Evolutionary conservation across 176 grass and related monocot species (phyloP), one percentile per base, ranked within the genome.

Genomic region (Ensete glaucum): DNA sequence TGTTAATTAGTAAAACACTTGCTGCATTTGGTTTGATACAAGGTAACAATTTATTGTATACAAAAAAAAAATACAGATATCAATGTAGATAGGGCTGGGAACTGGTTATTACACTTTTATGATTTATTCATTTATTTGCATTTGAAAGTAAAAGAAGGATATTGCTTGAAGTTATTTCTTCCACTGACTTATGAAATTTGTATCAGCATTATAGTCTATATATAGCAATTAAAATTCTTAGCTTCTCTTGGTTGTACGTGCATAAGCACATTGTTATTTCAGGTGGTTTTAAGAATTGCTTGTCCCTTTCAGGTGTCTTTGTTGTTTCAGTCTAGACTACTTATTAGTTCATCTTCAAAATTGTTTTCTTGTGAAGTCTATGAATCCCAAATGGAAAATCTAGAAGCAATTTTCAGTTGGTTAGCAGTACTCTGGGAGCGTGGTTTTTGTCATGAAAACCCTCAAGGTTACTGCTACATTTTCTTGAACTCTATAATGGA

Each of bases 401-500:
- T 79, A 62, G 82, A 88, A 78, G 82, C 79, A 71, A 81, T 86
- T 76, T 97, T 97, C 29, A 80, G 83, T 58, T 97, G 90, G 93
- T 82, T 97, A 84, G 49, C 85, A 73, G 87, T 92, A 84, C 80
- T 97, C 22, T 97, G 90, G 93, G 89, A 97, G 77, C 87, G 90
- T 76, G 93, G 93, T 17, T 90, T 97, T 83, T 85, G 64, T 85
- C 93, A 97, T 72, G 93, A 92, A 86, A 97, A 97, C 66, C 90
- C 93, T 81, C 93, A 97, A 83, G 93, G 93, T 78, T 43, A 66
- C 76, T 81, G 50, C 23, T 85, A 19, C 6, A 69, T 50, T 10
- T 8, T 64, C 21, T 22, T 23, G 19, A 11, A 10, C 17, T 50
- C 51, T 23, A 19, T 1, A 51, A n/a, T 69, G 23, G 17, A n/a